Evolutionary conservation across 495 filamentous ascomycete genomes (phyloP).

Genomic region (Tuber magnatum): DNA sequence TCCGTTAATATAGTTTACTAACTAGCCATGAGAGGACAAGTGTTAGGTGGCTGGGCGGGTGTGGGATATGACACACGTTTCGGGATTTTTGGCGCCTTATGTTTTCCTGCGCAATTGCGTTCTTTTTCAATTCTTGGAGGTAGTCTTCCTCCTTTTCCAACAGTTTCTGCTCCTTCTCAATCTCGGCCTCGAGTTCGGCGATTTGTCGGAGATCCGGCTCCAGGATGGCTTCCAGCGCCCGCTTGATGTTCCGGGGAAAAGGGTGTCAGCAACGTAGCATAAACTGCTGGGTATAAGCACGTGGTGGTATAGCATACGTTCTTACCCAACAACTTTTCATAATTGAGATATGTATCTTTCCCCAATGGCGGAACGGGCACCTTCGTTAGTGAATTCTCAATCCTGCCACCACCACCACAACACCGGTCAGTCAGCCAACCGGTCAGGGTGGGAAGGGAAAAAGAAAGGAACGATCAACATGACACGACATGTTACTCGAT

Average conservation of each 20-base stretch:
- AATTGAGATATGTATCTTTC: conserved; percentile 31
- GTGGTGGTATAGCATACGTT: conserved; percentile 19
- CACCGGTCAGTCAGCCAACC: neutral
- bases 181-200: conserved; percentile 33
- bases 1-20: neutral
- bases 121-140: conserved; percentile 26
- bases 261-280: conserved; percentile 9
- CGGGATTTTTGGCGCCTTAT: conserved; percentile 32
- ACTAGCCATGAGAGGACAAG: neutral
- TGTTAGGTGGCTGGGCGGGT: neutral
- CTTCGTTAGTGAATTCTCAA: conserved; percentile 23
- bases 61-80: conserved; percentile 19
- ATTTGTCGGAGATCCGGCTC: conserved; percentile 35
- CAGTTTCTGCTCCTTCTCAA: conserved; percentile 26
- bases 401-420: conserved; percentile 3
- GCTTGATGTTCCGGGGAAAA: conserved; percentile 11
- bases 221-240: conserved; percentile 30
- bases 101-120: conserved; percentile 30
- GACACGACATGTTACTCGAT: neutral
- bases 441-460: neutral
- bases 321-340: conserved; percentile 32
- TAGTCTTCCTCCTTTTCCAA: conserved; percentile 27
- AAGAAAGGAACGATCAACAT: neutral
- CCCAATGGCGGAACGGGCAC: conserved; percentile 33
- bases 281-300: neutral